phyloP scores from a whole-genome alignment of 768 basidiomycete species.

The Leccinum ochraceum region DNA sequence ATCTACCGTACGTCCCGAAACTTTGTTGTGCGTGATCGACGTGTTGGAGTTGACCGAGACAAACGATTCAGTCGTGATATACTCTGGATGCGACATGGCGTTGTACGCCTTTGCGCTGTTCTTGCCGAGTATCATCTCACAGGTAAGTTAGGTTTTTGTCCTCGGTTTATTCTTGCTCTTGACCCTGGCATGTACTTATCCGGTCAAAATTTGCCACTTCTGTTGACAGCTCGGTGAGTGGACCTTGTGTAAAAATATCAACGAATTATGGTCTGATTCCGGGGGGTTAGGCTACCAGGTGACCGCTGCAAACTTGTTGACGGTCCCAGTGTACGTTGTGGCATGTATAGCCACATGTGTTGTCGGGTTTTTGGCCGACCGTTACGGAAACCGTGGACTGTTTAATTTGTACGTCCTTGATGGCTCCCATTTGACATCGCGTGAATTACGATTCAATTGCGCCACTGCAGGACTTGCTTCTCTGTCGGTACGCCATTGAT shows the following conservation, averaged over 20 bases:
- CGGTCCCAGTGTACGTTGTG: conserved; percentile 73
- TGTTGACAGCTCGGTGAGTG: conserved; percentile 41
- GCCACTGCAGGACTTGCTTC: conserved; percentile 25
- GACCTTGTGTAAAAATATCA: neutral
- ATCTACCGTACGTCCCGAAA: conserved; percentile 26
- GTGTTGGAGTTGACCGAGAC: neutral
- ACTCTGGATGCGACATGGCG: conserved; percentile 59
- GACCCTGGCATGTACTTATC: neutral
- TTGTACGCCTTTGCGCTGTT: conserved; percentile 82
- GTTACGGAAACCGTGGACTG: conserved; percentile 56
- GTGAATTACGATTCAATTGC: neutral
- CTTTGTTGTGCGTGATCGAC: neutral
- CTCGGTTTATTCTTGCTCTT: neutral
- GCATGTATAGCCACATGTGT: conserved; percentile 67
- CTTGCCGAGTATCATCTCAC: conserved; percentile 74
- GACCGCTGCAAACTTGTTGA: conserved; percentile 72
- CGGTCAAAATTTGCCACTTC: neutral
- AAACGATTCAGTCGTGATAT: conserved; percentile 49
- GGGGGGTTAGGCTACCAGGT: conserved; percentile 57
- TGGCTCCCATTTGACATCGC: neutral
- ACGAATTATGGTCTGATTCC: neutral
- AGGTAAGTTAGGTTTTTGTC: conserved; percentile 37
- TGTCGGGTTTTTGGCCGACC: conserved; percentile 66
- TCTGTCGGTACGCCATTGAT: conserved; percentile 23
- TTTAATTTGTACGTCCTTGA: conserved; percentile 57